These are phyloP conservation scores for Smallanthus sonchifolius DNA, from an alignment of 129 eudicot genomes.

Conservation along the genomic window DNA sequence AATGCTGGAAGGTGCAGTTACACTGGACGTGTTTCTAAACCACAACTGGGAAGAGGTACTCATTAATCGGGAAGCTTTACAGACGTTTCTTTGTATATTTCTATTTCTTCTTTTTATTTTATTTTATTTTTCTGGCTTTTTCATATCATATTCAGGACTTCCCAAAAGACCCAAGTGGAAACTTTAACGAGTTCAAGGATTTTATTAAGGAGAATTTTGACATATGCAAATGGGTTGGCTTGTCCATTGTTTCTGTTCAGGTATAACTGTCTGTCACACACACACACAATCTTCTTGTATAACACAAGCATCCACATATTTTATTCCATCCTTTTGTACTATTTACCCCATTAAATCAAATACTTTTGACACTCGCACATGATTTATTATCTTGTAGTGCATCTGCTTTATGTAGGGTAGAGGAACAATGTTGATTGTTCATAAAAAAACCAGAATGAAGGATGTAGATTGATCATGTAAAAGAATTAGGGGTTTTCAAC, in stretches of 20 bases:
- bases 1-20: slow-evolving; percentile 76
- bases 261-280: slow-evolving; percentile 21
- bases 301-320: neutral
- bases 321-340: neutral
- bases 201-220: slow-evolving; percentile 69
- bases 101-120: neutral
- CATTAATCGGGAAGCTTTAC: neutral
- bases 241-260: slow-evolving; percentile 63
- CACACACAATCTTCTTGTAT: neutral
- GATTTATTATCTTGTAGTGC: slow-evolving; percentile 11
- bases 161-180: slow-evolving; percentile 74
- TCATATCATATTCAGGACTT: slow-evolving; percentile 57
- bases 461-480: neutral
- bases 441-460: neutral
- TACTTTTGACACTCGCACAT: slow-evolving; percentile 1
- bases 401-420: neutral
- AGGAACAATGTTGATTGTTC: neutral
- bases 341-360: neutral
- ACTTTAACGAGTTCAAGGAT: slow-evolving; percentile 52
- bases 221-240: slow-evolving; percentile 82
- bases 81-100: neutral
- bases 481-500: neutral
- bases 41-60: slow-evolving; percentile 76
- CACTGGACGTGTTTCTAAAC: slow-evolving; percentile 71
- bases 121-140: neutral